Conservation (phyloP, 225 moss, liverwort and hornwort species). For the Pleurozium schreberi region DNA sequence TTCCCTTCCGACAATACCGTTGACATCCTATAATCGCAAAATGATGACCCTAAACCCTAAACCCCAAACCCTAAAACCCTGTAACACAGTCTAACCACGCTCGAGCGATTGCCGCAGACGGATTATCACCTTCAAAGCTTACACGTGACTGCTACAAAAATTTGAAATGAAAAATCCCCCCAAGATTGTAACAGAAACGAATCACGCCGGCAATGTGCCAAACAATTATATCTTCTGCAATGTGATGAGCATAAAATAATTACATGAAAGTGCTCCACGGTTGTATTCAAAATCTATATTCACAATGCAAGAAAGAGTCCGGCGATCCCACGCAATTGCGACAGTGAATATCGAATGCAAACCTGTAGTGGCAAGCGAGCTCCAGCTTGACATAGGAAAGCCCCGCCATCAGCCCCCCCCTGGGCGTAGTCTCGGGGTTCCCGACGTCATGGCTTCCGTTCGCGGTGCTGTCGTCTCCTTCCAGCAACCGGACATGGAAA, state of each 20-base stretch:
- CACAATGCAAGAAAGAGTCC: not conserved
- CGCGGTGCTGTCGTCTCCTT: constrained; percentile 45
- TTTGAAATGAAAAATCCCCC: not conserved
- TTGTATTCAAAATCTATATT: not conserved
- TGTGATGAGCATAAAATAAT: not conserved
- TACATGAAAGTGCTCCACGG: not conserved
- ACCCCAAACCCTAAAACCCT: constrained; percentile 24
- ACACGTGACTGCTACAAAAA: not conserved
- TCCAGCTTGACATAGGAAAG: constrained; percentile 89
- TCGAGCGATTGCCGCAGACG: not conserved
- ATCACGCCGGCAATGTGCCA: not conserved
- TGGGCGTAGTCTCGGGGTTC: constrained; percentile 57
- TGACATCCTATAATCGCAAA: not conserved
- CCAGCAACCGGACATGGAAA: constrained; percentile 67
- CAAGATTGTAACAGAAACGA: not conserved
- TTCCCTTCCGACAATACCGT: not conserved
- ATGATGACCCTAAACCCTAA: constrained; percentile 16
- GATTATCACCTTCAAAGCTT: not conserved
- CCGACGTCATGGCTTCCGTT: constrained; percentile 29
- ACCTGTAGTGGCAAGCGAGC: constrained; percentile 84
- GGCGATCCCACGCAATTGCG: not conserved
- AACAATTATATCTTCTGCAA: not conserved
- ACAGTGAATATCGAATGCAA: not conserved
- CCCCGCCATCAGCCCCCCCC: constrained; percentile 77
- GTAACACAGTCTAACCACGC: not conserved